Evolutionary conservation across 495 filamentous ascomycete genomes (phyloP).

Genomic region (Penicillium alfredii): DNA sequence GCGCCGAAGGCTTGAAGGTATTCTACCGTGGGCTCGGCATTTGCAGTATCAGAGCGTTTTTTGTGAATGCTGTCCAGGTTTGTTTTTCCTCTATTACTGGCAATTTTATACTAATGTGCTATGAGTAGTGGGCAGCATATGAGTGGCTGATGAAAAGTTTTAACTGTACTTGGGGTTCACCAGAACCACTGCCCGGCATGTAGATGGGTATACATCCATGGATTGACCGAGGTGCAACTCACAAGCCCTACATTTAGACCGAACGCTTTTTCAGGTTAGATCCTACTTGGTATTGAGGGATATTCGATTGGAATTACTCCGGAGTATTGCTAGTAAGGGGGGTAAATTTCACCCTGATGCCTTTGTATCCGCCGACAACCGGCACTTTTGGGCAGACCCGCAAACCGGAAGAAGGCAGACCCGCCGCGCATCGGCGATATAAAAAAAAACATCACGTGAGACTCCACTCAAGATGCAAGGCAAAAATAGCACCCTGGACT

Average conservation of each 20-base stretch:
- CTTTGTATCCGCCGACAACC: slow-evolving; percentile 25
- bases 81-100: slow-evolving; percentile 7
- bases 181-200: too few relatives aligned
- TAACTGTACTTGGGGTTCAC: slow-evolving; percentile 15
- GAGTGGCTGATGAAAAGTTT: slow-evolving; percentile 67
- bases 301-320: slow-evolving; percentile 27
- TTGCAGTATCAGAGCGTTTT: slow-evolving; percentile 76
- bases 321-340: slow-evolving; percentile 26
- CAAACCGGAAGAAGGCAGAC: slow-evolving; percentile 25
- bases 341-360: slow-evolving; percentile 19
- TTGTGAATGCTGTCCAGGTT: slow-evolving; percentile 68
- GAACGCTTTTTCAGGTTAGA: slow-evolving; percentile 22
- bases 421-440: slow-evolving; percentile 35
- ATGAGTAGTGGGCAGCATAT: slow-evolving; percentile 70
- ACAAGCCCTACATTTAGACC: slow-evolving; percentile 16
- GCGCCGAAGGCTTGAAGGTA: slow-evolving; percentile 52
- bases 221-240: slow-evolving; percentile 7
- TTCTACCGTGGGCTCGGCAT: slow-evolving; percentile 76
- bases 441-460: slow-evolving; percentile 21
- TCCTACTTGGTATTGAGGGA: slow-evolving; percentile 29
- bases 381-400: slow-evolving; percentile 27
- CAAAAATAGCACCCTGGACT: too few relatives aligned
- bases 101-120: not conserved
- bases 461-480: slow-evolving; percentile 11
- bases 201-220: not conserved